These are phyloP conservation scores for Tulasnella sp. DNA, from an alignment of 768 basidiomycete species.

Conservation along the genomic window DNA sequence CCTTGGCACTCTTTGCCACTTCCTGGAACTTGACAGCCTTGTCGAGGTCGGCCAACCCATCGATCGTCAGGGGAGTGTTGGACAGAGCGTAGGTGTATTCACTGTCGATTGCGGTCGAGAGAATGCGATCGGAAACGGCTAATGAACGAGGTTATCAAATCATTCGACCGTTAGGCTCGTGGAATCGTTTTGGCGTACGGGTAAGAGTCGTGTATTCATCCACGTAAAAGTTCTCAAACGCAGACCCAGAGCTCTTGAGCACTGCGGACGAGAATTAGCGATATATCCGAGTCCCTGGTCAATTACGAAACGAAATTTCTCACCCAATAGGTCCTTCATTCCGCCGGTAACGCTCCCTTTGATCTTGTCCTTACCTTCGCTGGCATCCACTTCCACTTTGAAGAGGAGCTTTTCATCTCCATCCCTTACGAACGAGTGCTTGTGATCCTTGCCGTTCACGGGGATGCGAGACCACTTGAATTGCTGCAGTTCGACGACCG, in stretches of 20 bases:
- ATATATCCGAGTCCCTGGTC: neutral
- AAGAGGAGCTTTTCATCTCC: conserved; percentile 83
- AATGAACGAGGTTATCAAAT: neutral
- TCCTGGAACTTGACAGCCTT: conserved; percentile 58
- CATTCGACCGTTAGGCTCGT: neutral
- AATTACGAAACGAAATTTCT: conserved; percentile 29
- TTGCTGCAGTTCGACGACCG: conserved; percentile 33
- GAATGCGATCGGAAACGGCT: conserved; percentile 80
- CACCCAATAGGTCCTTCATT: conserved; percentile 75
- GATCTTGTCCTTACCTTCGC: conserved; percentile 57
- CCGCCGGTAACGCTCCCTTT: conserved; percentile 63
- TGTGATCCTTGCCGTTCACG: conserved; percentile 52
- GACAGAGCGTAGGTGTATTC: conserved; percentile 55
- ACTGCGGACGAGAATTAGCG: conserved; percentile 44
- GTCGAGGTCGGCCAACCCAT: conserved; percentile 43
- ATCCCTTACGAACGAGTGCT: conserved; percentile 80
- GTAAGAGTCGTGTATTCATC: conserved; percentile 87
- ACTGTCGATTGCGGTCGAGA: conserved; percentile 83
- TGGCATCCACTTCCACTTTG: conserved; percentile 59
- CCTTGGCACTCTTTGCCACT: conserved; percentile 50
- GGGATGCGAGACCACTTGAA: conserved; percentile 80
- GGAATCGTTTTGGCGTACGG: conserved; percentile 34
- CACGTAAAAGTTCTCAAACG: conserved; percentile 72
- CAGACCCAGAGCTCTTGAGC: conserved; percentile 83
- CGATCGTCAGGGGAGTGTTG: conserved; percentile 30